Evolutionary conservation across 345 rosid genomes (phyloP), one percentile per base, ranked within the genome.

Genomic region (Corymbia maculata): DNA sequence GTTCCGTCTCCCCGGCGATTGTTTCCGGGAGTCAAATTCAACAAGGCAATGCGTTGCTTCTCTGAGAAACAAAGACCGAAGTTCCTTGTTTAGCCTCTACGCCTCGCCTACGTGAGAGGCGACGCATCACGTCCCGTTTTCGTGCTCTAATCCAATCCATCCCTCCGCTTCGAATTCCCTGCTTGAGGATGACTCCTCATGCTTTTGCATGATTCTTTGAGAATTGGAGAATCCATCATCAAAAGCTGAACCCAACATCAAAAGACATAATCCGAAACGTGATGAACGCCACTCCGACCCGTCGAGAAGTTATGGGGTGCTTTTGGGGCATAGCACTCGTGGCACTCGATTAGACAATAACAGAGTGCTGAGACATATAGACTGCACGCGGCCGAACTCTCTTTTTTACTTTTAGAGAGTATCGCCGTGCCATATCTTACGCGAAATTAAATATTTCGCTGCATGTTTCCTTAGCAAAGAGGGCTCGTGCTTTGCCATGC

Each of bases 1-100:
- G 51, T 50, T 36, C 80, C 45, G 6, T 70, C 80, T 70, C 80
- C 9, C 36, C 9, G 82, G 13, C 0, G 47, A 70, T 70, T 45
- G 61, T 19, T 70, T 36, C 36, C 11, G 1, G 82, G 82, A 70
- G 82, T 36, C 47, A 70, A 36, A 32, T 70, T 70, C 47, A 2
- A 70, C 47, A 70, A 70, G 82, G 82, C 26, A 70, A 36, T 9
- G 10, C 82, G 12, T 70, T 70, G 47, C 86, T n/a, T 88, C 70
- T 53, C 28, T 36, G 64, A 80, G 49, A 80, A 66, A 87, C 84
- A 66, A 49, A 68, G 88, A 51, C 21, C 45, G 30, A 87, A 87
- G 89, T 90, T 88, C 93, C 86, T 92, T 90, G 92, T 90, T 88
- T 90, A 90, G 88, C 91, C 88, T 51, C 10, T 86, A 66, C 88